Base-by-base conservation (phyloP, 805 yeast genomes). In the Yarrowia sp. region DNA sequence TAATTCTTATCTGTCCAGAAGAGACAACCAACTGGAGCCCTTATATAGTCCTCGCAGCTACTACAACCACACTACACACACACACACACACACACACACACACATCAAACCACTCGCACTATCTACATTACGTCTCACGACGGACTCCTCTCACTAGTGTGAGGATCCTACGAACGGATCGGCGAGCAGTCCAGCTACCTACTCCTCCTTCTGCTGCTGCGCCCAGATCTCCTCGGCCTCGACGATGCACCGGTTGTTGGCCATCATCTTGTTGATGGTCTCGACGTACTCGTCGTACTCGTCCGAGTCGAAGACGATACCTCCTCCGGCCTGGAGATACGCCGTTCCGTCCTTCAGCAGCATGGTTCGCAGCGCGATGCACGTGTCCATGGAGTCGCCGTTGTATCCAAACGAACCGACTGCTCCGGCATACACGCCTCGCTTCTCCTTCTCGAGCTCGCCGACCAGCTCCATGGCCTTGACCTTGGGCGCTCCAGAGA, bases 371-470 rank as follows among this genome's bases (percentile, higher is more conserved):
- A 94, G 78, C 0, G 99, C 99, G 72, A 94, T 94, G 76, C 99
- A 94, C 1, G 98, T 94, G 71, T 94, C 96, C 98, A 94, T 93
- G 27, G 90, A 82, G 68, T 83, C 84, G n/a, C 93, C 90, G 70
- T 91, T 97, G 72, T 92, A 94, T 0, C 97, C 91, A 97, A 97
- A 94, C 72, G 88, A 88, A 7, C 99, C 99, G 18, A 94, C 98
- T 1, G 99, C 99, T 65, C 99, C 99, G 0, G 99, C 99, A 71
- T 94, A 94, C 8, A 93, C 92, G 47, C 98, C 99, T 71, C 99
- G 81, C 70, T 90, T 90, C 72, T 93, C 98, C 65, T 83, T 81
- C 72, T 94, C 99, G 51, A 93, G 77, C 72, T 90, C 96, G 18
- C 88, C 87, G 68, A 94, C 90, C 44, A 94, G 78, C 74, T 92